These are phyloP conservation scores for Amylocystis lapponica DNA, from an alignment of 768 basidiomycete genomes.

Conservation along the genomic window DNA sequence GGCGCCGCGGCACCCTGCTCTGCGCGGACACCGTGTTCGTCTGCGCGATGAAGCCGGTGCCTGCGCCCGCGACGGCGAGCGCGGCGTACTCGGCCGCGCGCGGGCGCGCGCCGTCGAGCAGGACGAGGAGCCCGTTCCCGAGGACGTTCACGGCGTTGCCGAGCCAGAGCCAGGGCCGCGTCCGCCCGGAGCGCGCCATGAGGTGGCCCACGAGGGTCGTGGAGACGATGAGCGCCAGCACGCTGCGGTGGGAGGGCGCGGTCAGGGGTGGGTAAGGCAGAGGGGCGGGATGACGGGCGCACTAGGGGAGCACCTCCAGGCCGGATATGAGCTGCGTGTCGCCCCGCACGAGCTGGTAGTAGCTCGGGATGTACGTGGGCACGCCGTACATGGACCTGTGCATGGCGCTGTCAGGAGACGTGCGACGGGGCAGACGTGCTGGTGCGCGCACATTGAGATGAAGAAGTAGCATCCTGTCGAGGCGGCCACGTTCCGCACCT, in stretches of 20 bases:
- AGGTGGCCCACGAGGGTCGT: slow-evolving; percentile 2
- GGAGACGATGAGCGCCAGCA: neutral
- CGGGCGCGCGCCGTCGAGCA: slow-evolving; percentile 5
- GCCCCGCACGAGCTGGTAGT: slow-evolving; percentile 4
- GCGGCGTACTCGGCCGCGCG: slow-evolving; percentile 5
- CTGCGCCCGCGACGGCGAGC: slow-evolving; percentile 2
- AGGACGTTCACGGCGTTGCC: slow-evolving; percentile 2
- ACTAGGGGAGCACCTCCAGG: slow-evolving; percentile 4
- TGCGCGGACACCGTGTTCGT: slow-evolving; percentile 7
- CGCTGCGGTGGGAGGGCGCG: no score
- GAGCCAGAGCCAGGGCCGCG: slow-evolving; percentile 4
- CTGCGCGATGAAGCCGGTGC: slow-evolving; percentile 6
- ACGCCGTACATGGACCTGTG: slow-evolving; percentile 3
- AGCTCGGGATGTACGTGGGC: slow-evolving; percentile 4
- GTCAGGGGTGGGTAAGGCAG: no score
- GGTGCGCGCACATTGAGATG: no score
- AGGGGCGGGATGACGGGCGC: no score
- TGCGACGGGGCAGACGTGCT: no score
- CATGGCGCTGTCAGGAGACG: no score
- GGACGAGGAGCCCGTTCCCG: slow-evolving; percentile 3
- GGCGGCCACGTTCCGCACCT: slow-evolving; percentile 1
- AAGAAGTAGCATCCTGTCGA: slow-evolving; percentile 6
- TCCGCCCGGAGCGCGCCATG: slow-evolving; percentile 3
- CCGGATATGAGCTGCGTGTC: slow-evolving; percentile 5
- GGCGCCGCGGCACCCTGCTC: slow-evolving; percentile 5